These are phyloP conservation scores for Cryomyces antarcticus DNA, from an alignment of 495 filamentous ascomycete genomes.

Conservation along the genomic window DNA sequence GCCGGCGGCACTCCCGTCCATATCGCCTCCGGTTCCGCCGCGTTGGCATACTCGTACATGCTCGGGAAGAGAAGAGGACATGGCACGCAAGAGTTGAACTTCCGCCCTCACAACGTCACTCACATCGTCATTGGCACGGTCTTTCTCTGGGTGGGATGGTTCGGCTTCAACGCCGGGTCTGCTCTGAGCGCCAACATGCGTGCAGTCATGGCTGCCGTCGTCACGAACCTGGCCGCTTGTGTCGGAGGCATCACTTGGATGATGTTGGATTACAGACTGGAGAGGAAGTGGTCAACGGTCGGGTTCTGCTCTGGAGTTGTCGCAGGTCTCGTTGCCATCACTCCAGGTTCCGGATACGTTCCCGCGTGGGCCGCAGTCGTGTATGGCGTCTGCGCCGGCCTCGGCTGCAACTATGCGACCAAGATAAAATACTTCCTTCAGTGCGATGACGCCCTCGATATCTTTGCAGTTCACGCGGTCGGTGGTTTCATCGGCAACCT, in stretches of 20 bases:
- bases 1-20: slow-evolving; percentile 94
- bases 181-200: slow-evolving; percentile 81
- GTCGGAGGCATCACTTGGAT: slow-evolving; percentile 92
- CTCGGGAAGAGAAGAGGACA: slow-evolving; percentile 70
- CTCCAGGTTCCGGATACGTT: slow-evolving; percentile 80
- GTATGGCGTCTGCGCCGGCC: slow-evolving; percentile 67
- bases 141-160: slow-evolving; percentile 98
- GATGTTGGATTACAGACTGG: slow-evolving; percentile 80
- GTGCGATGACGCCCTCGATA: slow-evolving; percentile 82
- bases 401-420: slow-evolving; percentile 83
- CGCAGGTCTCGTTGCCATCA: slow-evolving; percentile 82
- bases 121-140: slow-evolving; percentile 93
- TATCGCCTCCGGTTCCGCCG: slow-evolving; percentile 65
- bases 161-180: slow-evolving; percentile 92
- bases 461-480: slow-evolving; percentile 80
- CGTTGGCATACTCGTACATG: slow-evolving; percentile 72
- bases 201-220: slow-evolving; percentile 53
- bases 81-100: slow-evolving; percentile 76
- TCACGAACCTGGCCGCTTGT: slow-evolving; percentile 59
- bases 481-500: slow-evolving; percentile 83
- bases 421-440: slow-evolving; percentile 82
- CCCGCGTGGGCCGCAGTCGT: slow-evolving; percentile 82
- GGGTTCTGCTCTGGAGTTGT: slow-evolving; percentile 93
- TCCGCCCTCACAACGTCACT: slow-evolving; percentile 93
- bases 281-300: slow-evolving; percentile 91